phyloP scores from a whole-genome alignment of 2,329 filamentous ascomycete species.

The Penicillium sp. region DNA sequence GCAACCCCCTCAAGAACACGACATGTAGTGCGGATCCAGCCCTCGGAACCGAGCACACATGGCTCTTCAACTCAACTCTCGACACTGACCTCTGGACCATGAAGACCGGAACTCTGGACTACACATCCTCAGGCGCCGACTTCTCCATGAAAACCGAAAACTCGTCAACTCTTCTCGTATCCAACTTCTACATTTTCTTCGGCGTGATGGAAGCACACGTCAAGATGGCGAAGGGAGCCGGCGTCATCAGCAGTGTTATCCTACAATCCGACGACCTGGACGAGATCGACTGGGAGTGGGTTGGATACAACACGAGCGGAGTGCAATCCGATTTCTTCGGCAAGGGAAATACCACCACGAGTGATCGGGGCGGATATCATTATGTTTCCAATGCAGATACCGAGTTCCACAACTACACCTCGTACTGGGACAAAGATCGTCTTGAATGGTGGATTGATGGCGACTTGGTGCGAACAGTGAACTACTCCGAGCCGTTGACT shows the following conservation, averaged over 20 bases:
- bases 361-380: conserved; percentile 82
- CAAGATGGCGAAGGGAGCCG: conserved; percentile 71
- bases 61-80: conserved; percentile 64
- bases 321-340: conserved; percentile 91
- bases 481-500: conserved; percentile 56
- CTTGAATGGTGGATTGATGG: conserved; percentile 68
- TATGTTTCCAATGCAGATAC: conserved; percentile 58
- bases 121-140: conserved; percentile 62
- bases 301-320: conserved; percentile 37
- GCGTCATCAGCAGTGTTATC: conserved; percentile 79
- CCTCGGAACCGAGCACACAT: conserved; percentile 61
- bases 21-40: conserved; percentile 71
- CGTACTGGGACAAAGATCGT: conserved; percentile 66
- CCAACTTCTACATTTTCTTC: conserved; percentile 82
- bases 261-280: conserved; percentile 79
- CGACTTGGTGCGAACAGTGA: conserved; percentile 60
- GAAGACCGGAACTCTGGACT: conserved; percentile 64
- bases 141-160: conserved; percentile 70
- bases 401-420: conserved; percentile 48
- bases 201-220: conserved; percentile 74
- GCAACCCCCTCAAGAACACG: conserved; percentile 67
- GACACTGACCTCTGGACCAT: conserved; percentile 64
- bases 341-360: conserved; percentile 74
- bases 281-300: conserved; percentile 71
- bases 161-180: conserved; percentile 74